These are phyloP conservation scores for Adansonia grandidieri DNA, from an alignment of 441 rosid species.

Conservation along the genomic window DNA sequence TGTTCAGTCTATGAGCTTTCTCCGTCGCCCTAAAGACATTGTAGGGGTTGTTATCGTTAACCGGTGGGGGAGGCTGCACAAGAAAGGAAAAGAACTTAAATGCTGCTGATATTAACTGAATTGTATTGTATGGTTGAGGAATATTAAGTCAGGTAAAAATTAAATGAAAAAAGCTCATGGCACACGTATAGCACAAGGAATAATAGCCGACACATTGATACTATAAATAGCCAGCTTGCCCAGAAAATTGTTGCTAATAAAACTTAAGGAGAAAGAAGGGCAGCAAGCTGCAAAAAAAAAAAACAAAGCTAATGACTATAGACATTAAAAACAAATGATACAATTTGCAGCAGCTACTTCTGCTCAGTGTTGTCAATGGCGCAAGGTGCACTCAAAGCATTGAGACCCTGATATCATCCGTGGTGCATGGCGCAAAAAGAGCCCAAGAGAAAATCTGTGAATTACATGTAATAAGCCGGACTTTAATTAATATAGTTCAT, in stretches of 20 bases:
- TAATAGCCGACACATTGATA: neutral
- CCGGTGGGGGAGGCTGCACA: slow-evolving; percentile 94
- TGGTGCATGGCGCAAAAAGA: no score
- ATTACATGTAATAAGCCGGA: no score
- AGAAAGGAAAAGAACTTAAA: slow-evolving; percentile 21
- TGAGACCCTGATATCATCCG: no score
- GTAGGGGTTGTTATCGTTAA: slow-evolving; percentile 93
- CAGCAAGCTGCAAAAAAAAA: neutral
- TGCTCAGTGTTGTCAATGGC: no score
- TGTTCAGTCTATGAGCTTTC: slow-evolving; percentile 94
- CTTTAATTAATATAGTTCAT: no score
- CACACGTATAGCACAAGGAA: neutral
- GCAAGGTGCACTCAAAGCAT: no score
- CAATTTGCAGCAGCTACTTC: neutral
- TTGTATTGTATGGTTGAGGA: neutral
- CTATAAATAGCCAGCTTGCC: neutral
- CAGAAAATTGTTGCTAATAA: neutral
- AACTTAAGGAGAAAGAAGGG: neutral
- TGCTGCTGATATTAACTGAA: neutral
- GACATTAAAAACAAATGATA: neutral
- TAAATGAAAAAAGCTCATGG: neutral
- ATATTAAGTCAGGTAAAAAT: neutral
- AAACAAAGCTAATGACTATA: neutral
- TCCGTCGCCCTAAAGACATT: slow-evolving; percentile 97
- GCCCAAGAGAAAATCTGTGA: no score